Evolutionary conservation across 1,284 basidiomycete species (phyloP).

Genomic region (Chalciporus sp.): DNA sequence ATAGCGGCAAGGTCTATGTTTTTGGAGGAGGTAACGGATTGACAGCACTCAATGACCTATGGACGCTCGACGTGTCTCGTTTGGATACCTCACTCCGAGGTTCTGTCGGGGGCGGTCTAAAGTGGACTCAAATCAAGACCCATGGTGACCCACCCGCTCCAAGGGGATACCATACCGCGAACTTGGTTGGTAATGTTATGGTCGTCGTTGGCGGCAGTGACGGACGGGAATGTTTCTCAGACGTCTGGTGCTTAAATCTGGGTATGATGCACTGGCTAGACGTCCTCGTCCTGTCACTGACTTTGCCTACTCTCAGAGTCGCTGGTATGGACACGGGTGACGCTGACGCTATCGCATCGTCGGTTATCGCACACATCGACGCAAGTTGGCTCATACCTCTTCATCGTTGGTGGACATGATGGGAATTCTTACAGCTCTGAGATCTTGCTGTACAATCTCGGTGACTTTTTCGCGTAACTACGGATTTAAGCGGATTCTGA

Average conservation of each 20-base stretch:
- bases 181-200: conserved; percentile 84
- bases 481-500: not conserved
- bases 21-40: conserved; percentile 93
- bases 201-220: conserved; percentile 83
- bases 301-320: conserved; percentile 51
- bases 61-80: conserved; percentile 75
- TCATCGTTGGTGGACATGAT: conserved; percentile 89
- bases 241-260: conserved; percentile 86
- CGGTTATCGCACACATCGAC: conserved; percentile 87
- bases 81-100: conserved; percentile 29
- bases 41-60: conserved; percentile 87
- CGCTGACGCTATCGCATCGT: conserved; percentile 57
- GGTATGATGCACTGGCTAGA: conserved; percentile 48
- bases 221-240: conserved; percentile 78
- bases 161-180: conserved; percentile 90
- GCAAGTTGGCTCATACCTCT: conserved; percentile 92
- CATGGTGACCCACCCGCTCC: conserved; percentile 58
- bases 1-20: conserved; percentile 76
- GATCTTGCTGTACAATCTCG: conserved; percentile 84
- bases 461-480: conserved; percentile 42
- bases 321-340: conserved; percentile 69
- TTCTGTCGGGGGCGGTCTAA: conserved; percentile 43
- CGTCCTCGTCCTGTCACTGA: not conserved
- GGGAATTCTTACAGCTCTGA: conserved; percentile 79
- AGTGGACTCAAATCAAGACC: conserved; percentile 65